These are phyloP conservation scores for Penicillium expansum DNA, from an alignment of 2,329 filamentous ascomycete genomes.

Conservation along the genomic window DNA sequence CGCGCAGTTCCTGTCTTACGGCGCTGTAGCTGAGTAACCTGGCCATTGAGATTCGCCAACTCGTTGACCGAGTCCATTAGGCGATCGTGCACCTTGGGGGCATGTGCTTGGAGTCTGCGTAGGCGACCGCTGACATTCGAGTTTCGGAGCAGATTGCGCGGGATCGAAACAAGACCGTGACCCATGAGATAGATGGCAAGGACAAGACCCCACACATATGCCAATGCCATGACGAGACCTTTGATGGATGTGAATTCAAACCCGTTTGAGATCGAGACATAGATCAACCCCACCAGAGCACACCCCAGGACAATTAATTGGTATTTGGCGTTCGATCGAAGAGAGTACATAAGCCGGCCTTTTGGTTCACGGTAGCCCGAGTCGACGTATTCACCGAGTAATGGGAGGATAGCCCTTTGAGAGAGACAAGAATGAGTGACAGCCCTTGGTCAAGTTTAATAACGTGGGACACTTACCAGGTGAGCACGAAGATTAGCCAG, in stretches of 20 bases:
- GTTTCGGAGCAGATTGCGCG: conserved; percentile 74
- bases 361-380: conserved; percentile 86
- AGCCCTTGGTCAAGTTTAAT: neutral
- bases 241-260: conserved; percentile 72
- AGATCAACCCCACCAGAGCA: conserved; percentile 70
- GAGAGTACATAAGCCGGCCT: conserved; percentile 76
- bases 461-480: conserved; percentile 62
- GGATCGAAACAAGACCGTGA: conserved; percentile 89
- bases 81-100: conserved; percentile 79
- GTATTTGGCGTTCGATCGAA: conserved; percentile 84
- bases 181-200: conserved; percentile 97
- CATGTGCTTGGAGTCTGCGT: conserved; percentile 71
- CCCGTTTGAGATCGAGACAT: conserved; percentile 77
- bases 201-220: conserved; percentile 89
- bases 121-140: conserved; percentile 73
- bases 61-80: conserved; percentile 79
- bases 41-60: conserved; percentile 76
- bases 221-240: conserved; percentile 83
- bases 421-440: conserved; percentile 10
- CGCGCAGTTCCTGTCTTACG: conserved; percentile 75
- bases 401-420: conserved; percentile 79
- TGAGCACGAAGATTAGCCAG: conserved; percentile 93
- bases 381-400: conserved; percentile 92
- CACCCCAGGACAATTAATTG: conserved; percentile 75
- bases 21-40: conserved; percentile 73